Conservation (phyloP, 2,329 filamentous ascomycete genomes). For the Xylaria digitata region DNA sequence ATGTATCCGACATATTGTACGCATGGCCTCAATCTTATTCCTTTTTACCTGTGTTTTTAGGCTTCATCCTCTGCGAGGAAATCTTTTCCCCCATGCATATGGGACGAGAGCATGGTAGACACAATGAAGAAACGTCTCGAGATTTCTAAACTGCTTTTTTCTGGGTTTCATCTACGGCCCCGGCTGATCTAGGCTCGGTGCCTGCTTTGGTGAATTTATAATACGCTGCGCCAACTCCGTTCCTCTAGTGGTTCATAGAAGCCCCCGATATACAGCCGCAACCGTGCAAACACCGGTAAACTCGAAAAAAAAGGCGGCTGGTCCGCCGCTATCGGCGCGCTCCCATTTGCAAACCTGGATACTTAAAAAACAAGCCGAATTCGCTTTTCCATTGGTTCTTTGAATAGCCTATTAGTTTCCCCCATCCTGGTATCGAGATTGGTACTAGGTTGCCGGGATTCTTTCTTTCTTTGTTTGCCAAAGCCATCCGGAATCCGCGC, state of each 20-base stretch:
- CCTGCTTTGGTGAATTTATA: slow-evolving; percentile 11
- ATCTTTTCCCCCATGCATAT: not conserved
- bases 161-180: not conserved
- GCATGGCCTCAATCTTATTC: not conserved
- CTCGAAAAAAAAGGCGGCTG: not conserved
- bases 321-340: not conserved
- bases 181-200: slow-evolving; percentile 14
- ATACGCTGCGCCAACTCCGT: not conserved
- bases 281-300: not conserved
- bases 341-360: not conserved
- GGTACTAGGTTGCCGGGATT: not conserved
- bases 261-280: slow-evolving; percentile 6
- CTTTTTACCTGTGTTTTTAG: slow-evolving; percentile 3
- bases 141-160: not conserved
- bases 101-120: not conserved
- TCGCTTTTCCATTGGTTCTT: slow-evolving; percentile 10
- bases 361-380: not conserved
- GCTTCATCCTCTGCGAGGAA: not conserved
- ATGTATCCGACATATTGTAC: slow-evolving; percentile 32
- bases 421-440: not conserved
- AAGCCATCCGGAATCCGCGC: not conserved
- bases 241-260: not conserved
- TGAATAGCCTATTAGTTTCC: slow-evolving; percentile 14
- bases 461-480: not conserved
- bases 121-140: not conserved